A percentile compares a stretch with the other conserved stretches of the same genome.
These are phyloP conservation scores for Metschnikowia aberdeeniae DNA, from an alignment of 805 yeast species.

Conservation along the genomic window DNA sequence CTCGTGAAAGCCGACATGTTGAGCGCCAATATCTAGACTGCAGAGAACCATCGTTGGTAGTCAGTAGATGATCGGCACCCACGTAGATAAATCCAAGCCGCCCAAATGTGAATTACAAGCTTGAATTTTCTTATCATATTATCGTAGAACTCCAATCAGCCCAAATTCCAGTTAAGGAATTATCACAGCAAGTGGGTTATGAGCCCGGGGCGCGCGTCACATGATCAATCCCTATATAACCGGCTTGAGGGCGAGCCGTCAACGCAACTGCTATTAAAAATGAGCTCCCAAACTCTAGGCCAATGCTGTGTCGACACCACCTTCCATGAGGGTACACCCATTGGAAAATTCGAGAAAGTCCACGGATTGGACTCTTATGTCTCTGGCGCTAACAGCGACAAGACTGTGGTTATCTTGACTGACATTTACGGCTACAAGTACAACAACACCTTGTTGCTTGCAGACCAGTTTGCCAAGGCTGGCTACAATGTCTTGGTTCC, in stretches of 20 bases:
- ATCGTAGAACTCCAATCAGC: not conserved
- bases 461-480: slow-evolving; percentile 57
- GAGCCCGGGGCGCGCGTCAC: not conserved
- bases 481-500: slow-evolving; percentile 72
- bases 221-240: not conserved
- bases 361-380: slow-evolving; percentile 39
- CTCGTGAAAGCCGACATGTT: slow-evolving; percentile 44
- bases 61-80: too few relatives aligned
- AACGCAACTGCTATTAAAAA: slow-evolving; percentile 8
- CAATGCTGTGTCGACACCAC: slow-evolving; percentile 41
- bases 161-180: too few relatives aligned
- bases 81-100: not conserved
- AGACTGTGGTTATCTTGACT: slow-evolving; percentile 58
- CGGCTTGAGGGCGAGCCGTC: not conserved
- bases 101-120: not conserved
- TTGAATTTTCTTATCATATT: not conserved
- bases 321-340: slow-evolving; percentile 49
- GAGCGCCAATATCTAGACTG: slow-evolving; percentile 36
- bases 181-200: not conserved
- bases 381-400: slow-evolving; percentile 28
- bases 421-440: slow-evolving; percentile 66
- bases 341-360: slow-evolving; percentile 40
- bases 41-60: not conserved
- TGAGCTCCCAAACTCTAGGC: slow-evolving; percentile 52
- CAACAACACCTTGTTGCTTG: slow-evolving; percentile 57